Percentiles rank a stretch among this genome's conserved stretches.
phyloP scores from a whole-genome alignment of 345 rosid species.

The Eutrema heterophyllum region DNA sequence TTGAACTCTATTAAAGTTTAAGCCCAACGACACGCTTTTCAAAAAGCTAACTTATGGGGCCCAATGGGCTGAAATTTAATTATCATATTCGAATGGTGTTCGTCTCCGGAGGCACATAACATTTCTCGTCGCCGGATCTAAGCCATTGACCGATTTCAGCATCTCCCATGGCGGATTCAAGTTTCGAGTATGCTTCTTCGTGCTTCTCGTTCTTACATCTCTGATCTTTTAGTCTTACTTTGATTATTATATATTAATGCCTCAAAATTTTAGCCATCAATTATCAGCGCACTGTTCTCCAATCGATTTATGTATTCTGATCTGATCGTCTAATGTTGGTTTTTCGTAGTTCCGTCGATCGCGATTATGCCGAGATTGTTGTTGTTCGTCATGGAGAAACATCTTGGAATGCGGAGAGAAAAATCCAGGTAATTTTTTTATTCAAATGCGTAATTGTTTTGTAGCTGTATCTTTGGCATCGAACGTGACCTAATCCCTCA shows the following conservation, averaged over 20 bases:
- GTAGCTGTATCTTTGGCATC: background rate
- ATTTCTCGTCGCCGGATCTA: background rate
- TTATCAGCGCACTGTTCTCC: background rate
- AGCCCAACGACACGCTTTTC: too few relatives aligned
- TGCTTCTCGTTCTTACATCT: background rate
- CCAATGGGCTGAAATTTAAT: background rate
- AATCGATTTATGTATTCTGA: background rate
- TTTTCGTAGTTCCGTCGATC: constrained; percentile 28
- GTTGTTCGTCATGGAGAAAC: constrained; percentile 86
- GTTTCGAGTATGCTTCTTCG: constrained; percentile 13
- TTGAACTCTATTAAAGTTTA: too few relatives aligned
- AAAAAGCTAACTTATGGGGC: too few relatives aligned
- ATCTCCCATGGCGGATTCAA: constrained; percentile 24
- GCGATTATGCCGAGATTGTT: constrained; percentile 50
- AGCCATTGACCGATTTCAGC: background rate
- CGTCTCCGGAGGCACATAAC: background rate
- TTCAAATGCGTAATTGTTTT: background rate
- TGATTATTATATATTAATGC: too few relatives aligned
- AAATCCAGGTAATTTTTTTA: constrained; percentile 46
- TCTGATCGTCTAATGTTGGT: background rate
- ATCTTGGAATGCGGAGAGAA: constrained; percentile 70
- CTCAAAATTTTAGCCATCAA: background rate
- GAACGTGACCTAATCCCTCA: background rate
- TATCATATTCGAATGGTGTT: background rate
- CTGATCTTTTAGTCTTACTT: background rate